Evolutionary conservation across 192 early-diverging fungal genomes (phyloP).

Genomic region (Geranomyces variabilis): DNA sequence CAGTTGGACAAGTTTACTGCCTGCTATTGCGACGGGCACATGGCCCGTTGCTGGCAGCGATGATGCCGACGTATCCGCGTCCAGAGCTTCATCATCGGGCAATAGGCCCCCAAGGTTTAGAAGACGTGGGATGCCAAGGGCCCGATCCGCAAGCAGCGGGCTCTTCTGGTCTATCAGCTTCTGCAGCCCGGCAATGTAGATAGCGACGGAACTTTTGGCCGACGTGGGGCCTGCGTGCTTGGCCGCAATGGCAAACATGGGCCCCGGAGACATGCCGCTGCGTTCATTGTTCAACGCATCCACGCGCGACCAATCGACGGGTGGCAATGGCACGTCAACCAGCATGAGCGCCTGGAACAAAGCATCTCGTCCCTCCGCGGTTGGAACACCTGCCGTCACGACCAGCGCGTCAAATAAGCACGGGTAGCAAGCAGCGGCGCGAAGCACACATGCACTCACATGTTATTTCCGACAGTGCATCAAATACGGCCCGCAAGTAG

Average conservation of each 20-base stretch:
- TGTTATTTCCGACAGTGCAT: conserved; percentile 6
- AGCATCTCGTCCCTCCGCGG: not conserved
- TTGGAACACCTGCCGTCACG: not conserved
- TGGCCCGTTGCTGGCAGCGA: not conserved
- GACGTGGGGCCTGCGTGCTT: conserved; percentile 19
- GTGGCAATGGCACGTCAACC: conserved; percentile 21
- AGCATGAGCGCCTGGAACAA: conserved; percentile 9
- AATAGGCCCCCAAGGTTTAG: conserved; percentile 24
- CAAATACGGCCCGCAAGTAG: conserved; percentile 28
- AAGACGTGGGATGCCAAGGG: conserved; percentile 11
- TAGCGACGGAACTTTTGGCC: conserved; percentile 6
- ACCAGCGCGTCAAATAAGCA: too few species aligned
- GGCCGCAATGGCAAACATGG: conserved; percentile 1
- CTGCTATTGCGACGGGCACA: conserved; percentile 12
- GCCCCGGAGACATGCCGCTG: not conserved
- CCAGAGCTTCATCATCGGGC: not conserved
- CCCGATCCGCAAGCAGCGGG: not conserved
- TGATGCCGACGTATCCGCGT: not conserved
- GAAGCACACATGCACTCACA: not conserved
- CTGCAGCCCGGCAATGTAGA: conserved; percentile 2
- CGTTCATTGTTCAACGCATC: not conserved
- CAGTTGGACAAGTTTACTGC: conserved; percentile 26
- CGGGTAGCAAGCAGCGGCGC: not conserved
- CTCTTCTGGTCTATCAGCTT: not conserved
- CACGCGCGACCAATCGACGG: conserved; percentile 26